Evolutionary conservation across 108 stramenopile species (phyloP).

Genomic region (Cylindrotheca closterium): DNA sequence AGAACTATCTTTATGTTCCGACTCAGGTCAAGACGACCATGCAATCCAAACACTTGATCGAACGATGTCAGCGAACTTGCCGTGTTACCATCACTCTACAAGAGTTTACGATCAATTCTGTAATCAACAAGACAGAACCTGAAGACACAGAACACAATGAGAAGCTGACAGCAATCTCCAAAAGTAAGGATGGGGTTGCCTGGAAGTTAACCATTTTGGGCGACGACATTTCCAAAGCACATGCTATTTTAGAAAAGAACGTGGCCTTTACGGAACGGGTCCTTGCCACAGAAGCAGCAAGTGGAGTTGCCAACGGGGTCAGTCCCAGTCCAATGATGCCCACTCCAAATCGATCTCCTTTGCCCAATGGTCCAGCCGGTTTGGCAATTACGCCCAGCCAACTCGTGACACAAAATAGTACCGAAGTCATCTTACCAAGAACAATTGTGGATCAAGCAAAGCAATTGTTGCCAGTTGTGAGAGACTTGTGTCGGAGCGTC

Average conservation of each 20-base stretch:
- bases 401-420: neutral
- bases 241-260: conserved; percentile 57
- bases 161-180: conserved; percentile 43
- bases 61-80: conserved; percentile 61
- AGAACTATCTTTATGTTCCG: conserved; percentile 70
- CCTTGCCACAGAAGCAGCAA: neutral
- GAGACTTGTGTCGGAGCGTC: conserved; percentile 59
- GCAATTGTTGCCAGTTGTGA: conserved; percentile 45
- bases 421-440: conserved; percentile 74
- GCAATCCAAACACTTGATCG: conserved; percentile 43
- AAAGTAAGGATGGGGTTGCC: conserved; percentile 59
- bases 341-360: neutral
- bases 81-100: conserved; percentile 62
- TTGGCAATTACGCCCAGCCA: neutral
- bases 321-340: neutral
- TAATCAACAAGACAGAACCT: neutral
- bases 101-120: conserved; percentile 28
- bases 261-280: conserved; percentile 29
- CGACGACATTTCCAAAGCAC: conserved; percentile 50
- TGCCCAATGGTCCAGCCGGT: neutral
- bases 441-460: conserved; percentile 65
- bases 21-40: conserved; percentile 70
- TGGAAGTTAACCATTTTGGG: conserved; percentile 81
- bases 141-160: conserved; percentile 49
- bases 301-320: neutral